These are phyloP conservation scores for Pisolithus microcarpus DNA, from an alignment of 768 basidiomycete species.

Conservation along the genomic window DNA sequence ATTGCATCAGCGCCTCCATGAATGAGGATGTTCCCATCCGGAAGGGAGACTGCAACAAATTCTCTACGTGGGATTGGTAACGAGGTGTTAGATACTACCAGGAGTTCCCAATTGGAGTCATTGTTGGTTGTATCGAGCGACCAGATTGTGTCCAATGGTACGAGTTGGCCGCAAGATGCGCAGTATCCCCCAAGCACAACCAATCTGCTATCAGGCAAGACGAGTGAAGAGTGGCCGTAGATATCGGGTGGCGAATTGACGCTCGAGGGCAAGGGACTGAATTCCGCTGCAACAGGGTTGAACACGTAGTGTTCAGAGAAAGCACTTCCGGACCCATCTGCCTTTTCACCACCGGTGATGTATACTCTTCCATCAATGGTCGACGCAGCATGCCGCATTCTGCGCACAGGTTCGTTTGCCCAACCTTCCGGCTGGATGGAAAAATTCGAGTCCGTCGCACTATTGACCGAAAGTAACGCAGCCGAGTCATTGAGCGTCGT, in stretches of 20 bases:
- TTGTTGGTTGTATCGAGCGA: constrained; percentile 49
- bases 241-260: constrained; percentile 55
- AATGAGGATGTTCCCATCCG: constrained; percentile 54
- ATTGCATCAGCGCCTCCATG: constrained; percentile 69
- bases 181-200: constrained; percentile 72
- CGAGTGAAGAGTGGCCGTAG: constrained; percentile 63
- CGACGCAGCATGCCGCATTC: constrained; percentile 68
- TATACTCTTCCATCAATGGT: constrained; percentile 49
- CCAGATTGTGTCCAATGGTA: constrained; percentile 58
- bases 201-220: constrained; percentile 62
- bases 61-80: constrained; percentile 56
- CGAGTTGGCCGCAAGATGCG: constrained; percentile 37
- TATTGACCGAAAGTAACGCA: constrained; percentile 41
- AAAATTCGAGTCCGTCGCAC: constrained; percentile 38
- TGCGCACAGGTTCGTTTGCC: constrained; percentile 62
- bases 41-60: constrained; percentile 49
- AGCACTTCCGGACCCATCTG: constrained; percentile 65
- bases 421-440: constrained; percentile 42
- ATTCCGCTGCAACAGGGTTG: constrained; percentile 41
- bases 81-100: constrained; percentile 31
- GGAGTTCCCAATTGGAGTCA: constrained; percentile 42
- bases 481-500: constrained; percentile 57
- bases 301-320: constrained; percentile 65
- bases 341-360: constrained; percentile 73
- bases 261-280: constrained; percentile 46